Conservation (phyloP, 2,329 filamentous ascomycete genomes). For the Hypomyces rosellus region DNA sequence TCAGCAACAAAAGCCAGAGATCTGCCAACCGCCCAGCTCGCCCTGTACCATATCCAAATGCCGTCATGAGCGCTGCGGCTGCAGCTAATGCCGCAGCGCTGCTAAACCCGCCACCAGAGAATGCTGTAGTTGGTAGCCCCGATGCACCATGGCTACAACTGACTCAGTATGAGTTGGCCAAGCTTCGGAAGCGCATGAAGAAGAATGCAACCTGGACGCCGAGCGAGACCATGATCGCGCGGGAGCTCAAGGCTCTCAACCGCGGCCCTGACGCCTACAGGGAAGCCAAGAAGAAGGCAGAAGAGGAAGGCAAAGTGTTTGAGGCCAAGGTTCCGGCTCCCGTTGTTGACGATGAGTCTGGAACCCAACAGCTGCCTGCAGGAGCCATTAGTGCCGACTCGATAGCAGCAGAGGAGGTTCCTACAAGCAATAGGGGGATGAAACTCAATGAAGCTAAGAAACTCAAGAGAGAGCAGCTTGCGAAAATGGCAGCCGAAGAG, state of each 20-base stretch:
- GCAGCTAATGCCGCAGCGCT: conserved; percentile 35
- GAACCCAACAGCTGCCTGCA: conserved; percentile 47
- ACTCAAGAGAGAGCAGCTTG: conserved; percentile 59
- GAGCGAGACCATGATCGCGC: conserved; percentile 77
- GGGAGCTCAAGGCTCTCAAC: conserved; percentile 66
- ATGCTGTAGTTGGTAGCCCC: conserved; percentile 51
- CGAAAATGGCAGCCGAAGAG: conserved; percentile 56
- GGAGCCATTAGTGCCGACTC: conserved; percentile 55
- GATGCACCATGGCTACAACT: conserved; percentile 62
- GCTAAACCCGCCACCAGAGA: conserved; percentile 53
- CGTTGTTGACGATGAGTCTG: conserved; percentile 43
- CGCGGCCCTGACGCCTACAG: conserved; percentile 59
- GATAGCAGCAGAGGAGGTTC: conserved; percentile 53
- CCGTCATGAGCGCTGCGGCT: conserved; percentile 31
- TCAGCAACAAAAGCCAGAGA: conserved; percentile 38
- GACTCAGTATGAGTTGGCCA: conserved; percentile 58
- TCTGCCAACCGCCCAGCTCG: conserved; percentile 35
- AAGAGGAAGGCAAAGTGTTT: conserved; percentile 59
- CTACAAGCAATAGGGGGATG: conserved; percentile 66
- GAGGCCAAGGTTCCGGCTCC: conserved; percentile 33
- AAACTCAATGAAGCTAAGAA: conserved; percentile 74
- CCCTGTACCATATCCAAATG: conserved; percentile 28
- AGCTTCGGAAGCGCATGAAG: conserved; percentile 79
- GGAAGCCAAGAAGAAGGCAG: conserved; percentile 57
- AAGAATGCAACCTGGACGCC: conserved; percentile 84